Base-by-base conservation (phyloP, 768 basidiomycete species). In the Rhodotorula graminis region DNA sequence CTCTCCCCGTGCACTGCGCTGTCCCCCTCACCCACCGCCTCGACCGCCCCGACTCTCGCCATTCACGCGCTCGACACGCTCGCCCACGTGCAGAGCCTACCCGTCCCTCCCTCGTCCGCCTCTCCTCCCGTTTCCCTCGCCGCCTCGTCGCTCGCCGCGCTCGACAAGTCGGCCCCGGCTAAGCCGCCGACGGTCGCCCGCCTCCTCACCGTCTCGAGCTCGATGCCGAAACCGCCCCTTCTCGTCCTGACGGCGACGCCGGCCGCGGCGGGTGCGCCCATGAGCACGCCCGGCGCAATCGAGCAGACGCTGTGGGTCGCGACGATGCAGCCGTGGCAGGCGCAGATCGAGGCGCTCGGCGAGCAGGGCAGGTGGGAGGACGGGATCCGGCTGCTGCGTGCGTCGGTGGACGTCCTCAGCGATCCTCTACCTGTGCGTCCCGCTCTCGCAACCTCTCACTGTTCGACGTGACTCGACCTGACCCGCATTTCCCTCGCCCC, bases 251-350 rank as follows among this genome's bases (percentile, higher is more conserved):
- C 74, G 3, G 37, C 57, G 11, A 27, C 64, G 14, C 37, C 64
- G 44, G 31, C 27, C 0, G 33, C 23, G 29, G 37, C 12, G 3
- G 55, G 8, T 49, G 65, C 47, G 44, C 33, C 42, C 31, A 29
- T 37, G 11, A 37, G 58, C 16, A 6, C 49, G 3, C n/a, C 59
- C 2, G 23, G 57, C 9, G 19, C 31, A 14, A 18, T 25, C 33
- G 59, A 61, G 42, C 74, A 76, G 73, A 85, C 87, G 0, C 83
- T 98, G 69, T 96, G 93, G 93, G 83, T 84, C 44, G 83, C 93
- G 88, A 84, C 86, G 14, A 86, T 88, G 27, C 91, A 95, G 76
- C 84, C n/a, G 16, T 50, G 47, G 27, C 65, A 23, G 42, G 27
- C 12, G 9, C 59, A 61, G 59, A 2, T 61, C 33, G 61, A 63